Evolutionary conservation across 257 asterid genomes (phyloP).

Genomic region (Striga asiatica): DNA sequence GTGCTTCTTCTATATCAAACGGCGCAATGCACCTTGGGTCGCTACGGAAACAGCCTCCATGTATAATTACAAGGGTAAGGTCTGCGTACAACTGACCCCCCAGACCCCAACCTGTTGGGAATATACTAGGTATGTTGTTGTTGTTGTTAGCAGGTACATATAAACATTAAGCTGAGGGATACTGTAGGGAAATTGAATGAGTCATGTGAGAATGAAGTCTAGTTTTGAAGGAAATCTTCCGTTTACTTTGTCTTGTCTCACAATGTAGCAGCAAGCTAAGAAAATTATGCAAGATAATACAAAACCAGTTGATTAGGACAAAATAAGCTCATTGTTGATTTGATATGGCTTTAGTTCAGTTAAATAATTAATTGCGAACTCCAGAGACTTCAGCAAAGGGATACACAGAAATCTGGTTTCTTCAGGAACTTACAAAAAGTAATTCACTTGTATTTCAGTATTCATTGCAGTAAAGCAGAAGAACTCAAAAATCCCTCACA

Average conservation of each 20-base stretch:
- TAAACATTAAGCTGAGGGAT: too few relatives aligned
- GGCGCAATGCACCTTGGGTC: too few relatives aligned
- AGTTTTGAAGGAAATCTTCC: slow-evolving; percentile 1
- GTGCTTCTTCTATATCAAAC: too few relatives aligned
- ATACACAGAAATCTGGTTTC: slow-evolving; percentile 10
- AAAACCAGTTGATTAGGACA: background rate
- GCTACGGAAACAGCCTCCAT: too few relatives aligned
- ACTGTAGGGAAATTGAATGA: background rate
- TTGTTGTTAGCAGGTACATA: too few relatives aligned
- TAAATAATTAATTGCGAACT: background rate
- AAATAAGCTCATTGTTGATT: background rate
- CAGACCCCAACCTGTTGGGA: too few relatives aligned
- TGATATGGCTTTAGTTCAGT: background rate
- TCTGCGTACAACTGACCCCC: too few relatives aligned
- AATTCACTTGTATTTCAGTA: background rate
- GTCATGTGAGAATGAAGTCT: background rate
- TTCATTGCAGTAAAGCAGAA: slow-evolving; percentile 12
- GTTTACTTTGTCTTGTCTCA: background rate
- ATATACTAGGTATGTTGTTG: too few relatives aligned
- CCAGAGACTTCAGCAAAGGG: slow-evolving; percentile 6
- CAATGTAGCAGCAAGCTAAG: slow-evolving; percentile 1
- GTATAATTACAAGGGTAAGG: too few relatives aligned
- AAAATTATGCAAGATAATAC: background rate
- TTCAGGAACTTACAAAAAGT: slow-evolving; percentile 13
- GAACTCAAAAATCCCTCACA: background rate